A percentile compares a stretch with the other conserved stretches of the same genome.
Conservation (phyloP, 495 filamentous ascomycete species). For the Thermothielavioides terrestris region DNA sequence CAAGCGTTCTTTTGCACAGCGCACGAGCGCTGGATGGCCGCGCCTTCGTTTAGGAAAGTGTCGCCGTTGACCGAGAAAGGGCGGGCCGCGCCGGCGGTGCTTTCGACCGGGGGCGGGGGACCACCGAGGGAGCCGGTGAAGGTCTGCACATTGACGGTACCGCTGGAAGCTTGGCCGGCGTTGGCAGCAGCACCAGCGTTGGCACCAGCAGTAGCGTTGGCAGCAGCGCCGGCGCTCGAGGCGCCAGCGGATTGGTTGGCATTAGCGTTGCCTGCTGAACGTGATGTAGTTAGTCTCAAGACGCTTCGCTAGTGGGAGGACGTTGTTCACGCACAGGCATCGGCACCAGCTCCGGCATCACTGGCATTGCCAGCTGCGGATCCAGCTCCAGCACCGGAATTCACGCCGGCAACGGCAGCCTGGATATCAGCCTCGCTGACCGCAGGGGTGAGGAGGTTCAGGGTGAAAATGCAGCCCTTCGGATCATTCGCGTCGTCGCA, state of each 20-base stretch:
- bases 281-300: neutral
- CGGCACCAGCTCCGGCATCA: conserved; percentile 26
- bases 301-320: too few relatives aligned
- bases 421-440: conserved; percentile 48
- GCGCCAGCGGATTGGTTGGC: conserved; percentile 40
- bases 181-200: conserved; percentile 8
- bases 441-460: conserved; percentile 51
- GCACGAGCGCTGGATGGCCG: conserved; percentile 46
- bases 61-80: conserved; percentile 49
- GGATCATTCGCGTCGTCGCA: conserved; percentile 45
- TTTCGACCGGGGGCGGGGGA: conserved; percentile 40
- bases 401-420: conserved; percentile 38
- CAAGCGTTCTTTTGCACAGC: conserved; percentile 50
- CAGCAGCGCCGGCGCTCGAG: conserved; percentile 28
- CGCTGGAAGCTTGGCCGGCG: conserved; percentile 19
- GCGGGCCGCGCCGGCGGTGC: conserved; percentile 33
- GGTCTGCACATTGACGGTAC: conserved; percentile 42
- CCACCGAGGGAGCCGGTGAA: conserved; percentile 51
- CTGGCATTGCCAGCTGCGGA: conserved; percentile 37
- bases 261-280: conserved; percentile 26
- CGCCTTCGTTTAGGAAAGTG: conserved; percentile 43
- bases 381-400: conserved; percentile 28
- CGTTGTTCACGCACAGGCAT: neutral
- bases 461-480: conserved; percentile 53
- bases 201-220: conserved; percentile 22